These are phyloP conservation scores for Amylostereum areolatum DNA, from an alignment of 1,284 basidiomycete genomes.

Conservation along the genomic window DNA sequence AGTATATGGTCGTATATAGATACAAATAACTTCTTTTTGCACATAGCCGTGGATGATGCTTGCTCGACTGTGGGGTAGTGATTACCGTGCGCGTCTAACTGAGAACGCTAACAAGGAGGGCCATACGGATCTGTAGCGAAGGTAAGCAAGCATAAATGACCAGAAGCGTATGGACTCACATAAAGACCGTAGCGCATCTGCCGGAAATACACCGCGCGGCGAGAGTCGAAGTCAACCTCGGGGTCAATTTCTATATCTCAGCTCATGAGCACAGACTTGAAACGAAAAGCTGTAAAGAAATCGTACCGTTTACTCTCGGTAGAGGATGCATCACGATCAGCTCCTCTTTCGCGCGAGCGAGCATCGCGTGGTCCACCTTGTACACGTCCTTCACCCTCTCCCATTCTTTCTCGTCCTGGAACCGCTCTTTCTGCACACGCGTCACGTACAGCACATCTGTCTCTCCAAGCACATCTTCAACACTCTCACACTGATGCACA, in stretches of 20 bases:
- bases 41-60: not conserved
- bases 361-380: slow-evolving; percentile 88
- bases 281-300: slow-evolving; percentile 4
- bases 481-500: slow-evolving; percentile 76
- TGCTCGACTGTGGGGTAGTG: not conserved
- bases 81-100: slow-evolving; percentile 22
- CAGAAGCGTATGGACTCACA: slow-evolving; percentile 32
- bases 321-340: slow-evolving; percentile 99
- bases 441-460: slow-evolving; percentile 99
- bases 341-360: slow-evolving; percentile 88
- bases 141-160: slow-evolving; percentile 2
- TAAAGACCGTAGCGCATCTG: slow-evolving; percentile 99
- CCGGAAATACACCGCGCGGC: slow-evolving; percentile 94
- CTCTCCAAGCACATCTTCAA: slow-evolving; percentile 86
- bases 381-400: slow-evolving; percentile 90
- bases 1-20: not conserved
- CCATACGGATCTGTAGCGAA: slow-evolving; percentile 63
- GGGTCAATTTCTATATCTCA: slow-evolving; percentile 81
- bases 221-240: slow-evolving; percentile 95
- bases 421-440: slow-evolving; percentile 93
- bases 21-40: not conserved
- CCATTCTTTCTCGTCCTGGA: slow-evolving; percentile 81
- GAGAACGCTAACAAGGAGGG: slow-evolving; percentile 66
- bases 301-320: slow-evolving; percentile 81
- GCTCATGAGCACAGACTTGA: not conserved